Evolutionary conservation across 495 filamentous ascomycete genomes (phyloP).

Genomic region (Talaromyces adpressus): DNA sequence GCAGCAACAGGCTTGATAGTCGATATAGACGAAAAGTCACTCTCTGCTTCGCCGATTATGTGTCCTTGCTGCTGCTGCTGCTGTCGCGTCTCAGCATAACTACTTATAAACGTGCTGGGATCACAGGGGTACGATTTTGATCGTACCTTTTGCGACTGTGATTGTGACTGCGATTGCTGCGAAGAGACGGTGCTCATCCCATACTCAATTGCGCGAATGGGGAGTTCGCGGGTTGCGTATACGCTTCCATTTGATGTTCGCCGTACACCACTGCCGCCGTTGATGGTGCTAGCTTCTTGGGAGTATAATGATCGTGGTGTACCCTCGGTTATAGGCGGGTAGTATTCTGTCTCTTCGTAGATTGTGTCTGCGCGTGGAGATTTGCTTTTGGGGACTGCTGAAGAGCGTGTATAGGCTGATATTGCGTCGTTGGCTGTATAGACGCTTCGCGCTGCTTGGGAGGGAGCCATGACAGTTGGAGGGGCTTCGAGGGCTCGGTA

Average conservation of each 20-base stretch:
- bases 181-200: background rate
- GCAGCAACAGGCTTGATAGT: conserved; percentile 33
- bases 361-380: conserved; percentile 36
- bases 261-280: conserved; percentile 16
- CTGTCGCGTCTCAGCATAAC: conserved; percentile 30
- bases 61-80: conserved; percentile 17
- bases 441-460: conserved; percentile 16
- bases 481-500: conserved; percentile 38
- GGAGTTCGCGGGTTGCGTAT: conserved; percentile 26
- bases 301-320: conserved; percentile 12
- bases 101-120: conserved; percentile 35
- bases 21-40: conserved; percentile 29
- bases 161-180: background rate
- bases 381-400: conserved; percentile 31
- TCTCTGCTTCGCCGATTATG: conserved; percentile 21
- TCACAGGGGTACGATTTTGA: conserved; percentile 23
- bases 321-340: conserved; percentile 11
- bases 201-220: conserved; percentile 38
- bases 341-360: conserved; percentile 35
- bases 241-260: conserved; percentile 33
- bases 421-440: conserved; percentile 27
- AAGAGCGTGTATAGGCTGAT: conserved; percentile 25
- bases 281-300: conserved; percentile 16
- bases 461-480: conserved; percentile 12
- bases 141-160: conserved; percentile 16